phyloP scores from a whole-genome alignment of 2,329 filamentous ascomycete species.

The Sporothrix inflata region DNA sequence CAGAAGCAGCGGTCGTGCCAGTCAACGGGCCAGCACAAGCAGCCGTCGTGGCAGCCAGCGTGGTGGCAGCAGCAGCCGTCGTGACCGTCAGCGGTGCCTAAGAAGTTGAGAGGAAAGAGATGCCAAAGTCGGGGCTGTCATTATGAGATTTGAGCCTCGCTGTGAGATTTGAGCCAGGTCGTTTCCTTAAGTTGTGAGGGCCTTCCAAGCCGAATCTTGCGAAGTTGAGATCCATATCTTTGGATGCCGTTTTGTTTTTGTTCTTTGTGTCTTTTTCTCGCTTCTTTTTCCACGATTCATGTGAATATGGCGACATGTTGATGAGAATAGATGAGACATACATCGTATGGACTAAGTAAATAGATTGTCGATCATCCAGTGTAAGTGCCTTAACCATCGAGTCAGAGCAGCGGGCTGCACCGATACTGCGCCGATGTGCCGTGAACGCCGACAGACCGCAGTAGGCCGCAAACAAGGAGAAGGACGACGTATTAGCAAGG shows the following conservation, averaged over 20 bases:
- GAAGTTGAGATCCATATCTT: neutral
- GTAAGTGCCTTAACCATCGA: neutral
- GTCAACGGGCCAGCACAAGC: neutral
- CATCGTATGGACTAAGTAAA: neutral
- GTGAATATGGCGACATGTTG: neutral
- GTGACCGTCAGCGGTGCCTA: neutral
- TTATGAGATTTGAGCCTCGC: no score
- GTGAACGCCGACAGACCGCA: neutral
- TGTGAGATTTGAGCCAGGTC: neutral
- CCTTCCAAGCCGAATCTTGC: neutral
- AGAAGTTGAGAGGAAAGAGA: neutral
- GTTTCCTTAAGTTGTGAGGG: no score
- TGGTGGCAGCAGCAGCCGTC: neutral
- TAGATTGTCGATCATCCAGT: neutral
- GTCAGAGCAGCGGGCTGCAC: neutral
- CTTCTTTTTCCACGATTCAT: neutral
- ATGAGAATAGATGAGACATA: neutral
- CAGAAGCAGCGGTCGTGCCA: neutral
- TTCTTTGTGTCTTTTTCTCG: neutral
- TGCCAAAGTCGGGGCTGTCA: neutral
- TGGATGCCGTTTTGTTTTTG: neutral
- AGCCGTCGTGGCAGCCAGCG: neutral
- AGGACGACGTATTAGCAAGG: neutral
- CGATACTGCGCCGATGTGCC: neutral
- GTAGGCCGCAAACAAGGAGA: neutral